These are phyloP conservation scores for Nemania diffusa DNA, from an alignment of 2,329 filamentous ascomycete species.

Conservation along the genomic window DNA sequence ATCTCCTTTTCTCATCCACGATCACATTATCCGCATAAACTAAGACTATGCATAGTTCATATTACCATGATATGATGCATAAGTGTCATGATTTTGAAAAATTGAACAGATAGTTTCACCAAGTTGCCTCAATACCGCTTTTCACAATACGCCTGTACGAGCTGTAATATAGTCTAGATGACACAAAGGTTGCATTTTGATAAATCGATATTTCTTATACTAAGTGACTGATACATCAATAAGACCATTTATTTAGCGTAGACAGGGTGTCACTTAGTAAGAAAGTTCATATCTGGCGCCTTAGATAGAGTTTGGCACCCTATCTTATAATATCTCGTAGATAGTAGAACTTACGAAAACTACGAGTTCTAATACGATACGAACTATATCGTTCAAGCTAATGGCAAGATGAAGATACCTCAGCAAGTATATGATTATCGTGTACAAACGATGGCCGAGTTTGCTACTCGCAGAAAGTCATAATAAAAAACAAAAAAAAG, in stretches of 20 bases:
- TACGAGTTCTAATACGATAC: too few relatives aligned
- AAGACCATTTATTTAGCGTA: background rate
- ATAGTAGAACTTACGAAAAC: too few relatives aligned
- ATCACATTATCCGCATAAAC: background rate
- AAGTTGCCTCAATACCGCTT: too few relatives aligned
- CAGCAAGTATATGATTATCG: too few relatives aligned
- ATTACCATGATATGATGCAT: background rate
- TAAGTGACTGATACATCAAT: background rate
- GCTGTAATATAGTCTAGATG: background rate
- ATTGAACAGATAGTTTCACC: too few relatives aligned
- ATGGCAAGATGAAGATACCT: too few relatives aligned
- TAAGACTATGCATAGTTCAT: background rate
- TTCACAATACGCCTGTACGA: background rate
- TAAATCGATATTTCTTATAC: background rate
- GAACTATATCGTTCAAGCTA: too few relatives aligned
- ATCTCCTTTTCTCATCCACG: background rate
- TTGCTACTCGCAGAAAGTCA: background rate
- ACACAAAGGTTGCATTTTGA: background rate
- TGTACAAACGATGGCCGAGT: too few relatives aligned
- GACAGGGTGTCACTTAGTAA: background rate
- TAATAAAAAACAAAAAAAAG: background rate
- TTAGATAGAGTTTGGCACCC: too few relatives aligned
- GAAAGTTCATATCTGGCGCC: too few relatives aligned
- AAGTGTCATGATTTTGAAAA: background rate
- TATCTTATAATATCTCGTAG: too few relatives aligned